Evolutionary conservation across 192 early-diverging fungal species (phyloP), one percentile per base, ranked within the genome.

Genomic region (Podila clonocystis): DNA sequence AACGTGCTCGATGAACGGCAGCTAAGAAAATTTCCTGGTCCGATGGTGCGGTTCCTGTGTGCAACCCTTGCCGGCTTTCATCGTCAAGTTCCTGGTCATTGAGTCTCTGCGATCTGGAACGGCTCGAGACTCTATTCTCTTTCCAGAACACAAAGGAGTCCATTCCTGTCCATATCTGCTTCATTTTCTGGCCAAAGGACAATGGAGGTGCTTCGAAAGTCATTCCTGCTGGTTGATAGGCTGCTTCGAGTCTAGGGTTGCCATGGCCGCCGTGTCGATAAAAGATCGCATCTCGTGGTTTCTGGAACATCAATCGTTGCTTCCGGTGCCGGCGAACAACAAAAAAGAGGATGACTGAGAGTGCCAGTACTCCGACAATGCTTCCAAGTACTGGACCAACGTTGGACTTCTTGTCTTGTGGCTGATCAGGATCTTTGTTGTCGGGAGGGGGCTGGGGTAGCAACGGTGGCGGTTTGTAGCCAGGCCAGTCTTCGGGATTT

Each of bases 11-110:
- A 41, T 80, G 77, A 15, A 80, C 77, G 5, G 77, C 77, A 55
- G 72, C 77, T 63, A 80, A 45, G 62, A 80, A 80, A 57, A 80
- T 73, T 22, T 80, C 77, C 29, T 80, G 77, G 29, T 80, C 77
- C 22, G 77, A 68, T 9, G 34, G 57, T 6, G 52, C 58, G 1
- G 77, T 55, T 19, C 55, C 66, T 5, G 38, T 30, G 12, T 65
- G 52, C 22, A 72, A 41, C 8, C 66, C 63, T 30, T 55, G 62
- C 45, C 58, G 57, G 19, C 70, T 34, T 13, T 59, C 66, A 9
- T 30, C 31, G 6, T 69, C 71, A 6, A 67, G 60, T 11, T 72
- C 76, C 5, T 52, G 65, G 31, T 80, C 71, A n/a, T 64, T 45
- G 24, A 80, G 33, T 22, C 71, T 41, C 24, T 65, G 77, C 11